Conservation (phyloP, 768 basidiomycete genomes). For the Dioszegia aurantiaca region DNA sequence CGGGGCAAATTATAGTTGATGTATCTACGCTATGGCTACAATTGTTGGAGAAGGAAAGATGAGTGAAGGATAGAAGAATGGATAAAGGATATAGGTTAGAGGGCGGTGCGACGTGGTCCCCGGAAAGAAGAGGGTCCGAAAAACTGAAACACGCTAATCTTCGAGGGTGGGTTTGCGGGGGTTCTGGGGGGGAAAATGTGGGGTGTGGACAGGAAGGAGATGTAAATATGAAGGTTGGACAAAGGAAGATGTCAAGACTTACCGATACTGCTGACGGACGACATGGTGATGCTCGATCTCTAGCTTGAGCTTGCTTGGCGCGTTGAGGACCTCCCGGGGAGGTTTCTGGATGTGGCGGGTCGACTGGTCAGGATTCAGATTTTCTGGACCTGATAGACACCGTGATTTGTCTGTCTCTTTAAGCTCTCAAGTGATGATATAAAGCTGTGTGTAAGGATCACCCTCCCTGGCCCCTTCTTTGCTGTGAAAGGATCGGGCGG, state of each 20-base stretch:
- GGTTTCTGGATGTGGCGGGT: not conserved
- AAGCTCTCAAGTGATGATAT: no score
- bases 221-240: no score
- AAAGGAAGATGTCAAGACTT: no score
- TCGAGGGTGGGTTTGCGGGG: not conserved
- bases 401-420: no score
- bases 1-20: not conserved
- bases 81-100: not conserved
- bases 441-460: no score
- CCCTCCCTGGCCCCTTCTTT: no score
- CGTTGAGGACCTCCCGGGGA: not conserved
- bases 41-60: not conserved
- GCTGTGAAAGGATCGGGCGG: no score
- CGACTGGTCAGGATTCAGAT: not conserved
- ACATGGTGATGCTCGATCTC: not conserved
- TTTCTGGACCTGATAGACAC: no score
- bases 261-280: no score
- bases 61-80: not conserved
- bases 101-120: not conserved
- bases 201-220: no score
- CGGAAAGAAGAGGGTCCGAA: constrained; percentile 1
- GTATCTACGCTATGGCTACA: constrained; percentile 6
- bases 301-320: no score
- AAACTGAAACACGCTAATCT: not conserved
- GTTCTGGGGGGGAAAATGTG: not conserved